Base-by-base conservation (phyloP, 2,329 filamentous ascomycete genomes). In the Fusarium oligoseptatum region DNA sequence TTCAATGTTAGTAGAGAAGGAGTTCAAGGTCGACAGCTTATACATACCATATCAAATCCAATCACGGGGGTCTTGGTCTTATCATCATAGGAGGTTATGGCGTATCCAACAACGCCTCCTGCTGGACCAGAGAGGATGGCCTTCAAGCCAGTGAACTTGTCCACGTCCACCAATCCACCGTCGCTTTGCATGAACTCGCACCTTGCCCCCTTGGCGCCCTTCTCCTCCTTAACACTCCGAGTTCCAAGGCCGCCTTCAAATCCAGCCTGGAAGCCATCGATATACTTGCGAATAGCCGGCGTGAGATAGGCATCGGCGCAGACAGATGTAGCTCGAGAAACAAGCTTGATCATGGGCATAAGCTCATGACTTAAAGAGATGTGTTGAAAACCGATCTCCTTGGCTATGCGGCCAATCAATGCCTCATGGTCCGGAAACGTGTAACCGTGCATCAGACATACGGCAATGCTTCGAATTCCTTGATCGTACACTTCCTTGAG, bases 151-250 rank as follows among this genome's bases (percentile, higher is more conserved):
- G 94, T 95, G 79, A 98, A 97, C 74, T 90, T 92, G 66, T 94
- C 91, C 0, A 95, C 93, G 73, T 95, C 93, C 0, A 92, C 90
- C 2, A 92, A 81, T 0, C 91, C 91, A 24, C 94, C 94, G 73
- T 97, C 94, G 11, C 93, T 95, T 82, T 98, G 95, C 95, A 98
- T 98, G 76, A 98, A 98, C 81, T 98, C 95, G 84, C 95, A 98
- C 72, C 95, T 88, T 4, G 94, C 94, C 5, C 93, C 93, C 77
- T 89, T 93, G 6, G 86, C 82, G 0, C 92, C 93, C 32, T 85
- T 82, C 70, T 92, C 89, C 17, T 90, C 85, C 81, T 92, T 91
- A 6, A 97, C 92, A 70, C 92, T 94, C 76, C 92, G 90, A 0
- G 91, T 92, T 3, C 95, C 95, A 0, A 98, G 85, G 0, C 94